A percentile compares a stretch with the other conserved stretches of the same genome.
These are phyloP conservation scores for Euryodendron excelsum DNA, from an alignment of 148 eudicot species.

Conservation along the genomic window DNA sequence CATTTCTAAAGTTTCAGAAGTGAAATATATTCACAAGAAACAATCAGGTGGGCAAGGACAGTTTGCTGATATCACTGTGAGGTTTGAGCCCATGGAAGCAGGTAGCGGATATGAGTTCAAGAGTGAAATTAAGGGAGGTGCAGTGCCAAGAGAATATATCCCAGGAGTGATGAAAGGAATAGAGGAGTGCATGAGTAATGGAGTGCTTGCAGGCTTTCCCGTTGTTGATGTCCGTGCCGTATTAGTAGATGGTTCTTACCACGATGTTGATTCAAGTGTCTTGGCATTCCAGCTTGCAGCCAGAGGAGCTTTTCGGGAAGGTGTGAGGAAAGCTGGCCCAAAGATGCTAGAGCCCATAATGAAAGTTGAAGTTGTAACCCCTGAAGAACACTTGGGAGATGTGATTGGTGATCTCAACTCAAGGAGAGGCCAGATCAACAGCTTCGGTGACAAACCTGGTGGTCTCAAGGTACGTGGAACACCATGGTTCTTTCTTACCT, in stretches of 20 bases:
- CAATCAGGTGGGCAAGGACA: constrained; percentile 97
- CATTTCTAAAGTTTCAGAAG: constrained; percentile 69
- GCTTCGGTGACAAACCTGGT: constrained; percentile 94
- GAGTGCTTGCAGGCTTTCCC: constrained; percentile 90
- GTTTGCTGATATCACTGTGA: constrained; percentile 84
- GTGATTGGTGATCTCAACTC: constrained; percentile 98
- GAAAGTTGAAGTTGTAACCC: constrained; percentile 94
- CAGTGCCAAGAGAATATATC: constrained; percentile 84
- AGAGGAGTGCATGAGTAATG: constrained; percentile 84
- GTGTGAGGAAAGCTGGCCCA: constrained; percentile 83
- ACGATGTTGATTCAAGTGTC: constrained; percentile 95
- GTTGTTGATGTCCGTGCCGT: constrained; percentile 94
- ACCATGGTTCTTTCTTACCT: neutral
- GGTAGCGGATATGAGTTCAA: constrained; percentile 91
- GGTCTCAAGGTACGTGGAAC: constrained; percentile 72
- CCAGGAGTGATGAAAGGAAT: constrained; percentile 92
- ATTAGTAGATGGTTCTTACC: constrained; percentile 83
- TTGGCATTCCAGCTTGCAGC: constrained; percentile 98
- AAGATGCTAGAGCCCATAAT: constrained; percentile 89
- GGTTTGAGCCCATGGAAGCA: constrained; percentile 86
- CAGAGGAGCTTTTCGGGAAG: constrained; percentile 91
- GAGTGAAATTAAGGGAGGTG: constrained; percentile 96
- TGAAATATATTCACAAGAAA: constrained; percentile 85
- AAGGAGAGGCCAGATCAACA: constrained; percentile 92
- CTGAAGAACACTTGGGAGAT: constrained; percentile 96